These are phyloP conservation scores for Colletotrichum sp. DNA, from an alignment of 2,329 filamentous ascomycete species.

Conservation along the genomic window DNA sequence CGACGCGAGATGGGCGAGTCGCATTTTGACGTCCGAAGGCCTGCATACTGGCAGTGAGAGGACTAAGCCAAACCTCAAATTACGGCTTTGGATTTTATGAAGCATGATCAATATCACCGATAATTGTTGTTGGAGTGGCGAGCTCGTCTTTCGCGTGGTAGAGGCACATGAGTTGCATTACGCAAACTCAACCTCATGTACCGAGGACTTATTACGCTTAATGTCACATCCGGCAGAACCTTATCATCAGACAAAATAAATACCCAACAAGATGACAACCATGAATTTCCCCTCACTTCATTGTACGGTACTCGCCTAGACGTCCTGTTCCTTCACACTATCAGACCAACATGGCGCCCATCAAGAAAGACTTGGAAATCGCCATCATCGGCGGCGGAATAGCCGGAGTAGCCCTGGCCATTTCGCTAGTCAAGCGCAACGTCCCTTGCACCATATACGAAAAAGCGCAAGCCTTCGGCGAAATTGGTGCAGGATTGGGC, in stretches of 20 bases:
- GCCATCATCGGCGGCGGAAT: constrained; percentile 58
- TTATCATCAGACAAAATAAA: neutral
- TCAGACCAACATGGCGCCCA: neutral
- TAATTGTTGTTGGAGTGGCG: neutral
- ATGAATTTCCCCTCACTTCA: neutral
- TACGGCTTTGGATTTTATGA: neutral
- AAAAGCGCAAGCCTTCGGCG: constrained; percentile 42
- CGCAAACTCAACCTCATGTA: neutral
- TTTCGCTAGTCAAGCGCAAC: constrained; percentile 44
- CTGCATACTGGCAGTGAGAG: neutral
- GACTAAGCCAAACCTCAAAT: neutral
- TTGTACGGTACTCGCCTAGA: neutral
- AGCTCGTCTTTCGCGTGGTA: neutral
- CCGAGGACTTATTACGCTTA: neutral
- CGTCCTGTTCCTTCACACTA: neutral
- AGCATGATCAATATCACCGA: neutral
- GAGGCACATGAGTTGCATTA: neutral
- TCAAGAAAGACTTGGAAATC: constrained; percentile 26
- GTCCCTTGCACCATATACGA: constrained; percentile 53
- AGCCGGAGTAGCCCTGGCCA: constrained; percentile 52
- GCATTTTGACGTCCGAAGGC: neutral
- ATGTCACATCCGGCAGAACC: neutral
- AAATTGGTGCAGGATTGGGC: constrained; percentile 56
- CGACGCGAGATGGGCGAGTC: neutral
- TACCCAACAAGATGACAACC: neutral